Conservation (phyloP, 177 flowering plant genomes). For the Vitis hybrid region DNA sequence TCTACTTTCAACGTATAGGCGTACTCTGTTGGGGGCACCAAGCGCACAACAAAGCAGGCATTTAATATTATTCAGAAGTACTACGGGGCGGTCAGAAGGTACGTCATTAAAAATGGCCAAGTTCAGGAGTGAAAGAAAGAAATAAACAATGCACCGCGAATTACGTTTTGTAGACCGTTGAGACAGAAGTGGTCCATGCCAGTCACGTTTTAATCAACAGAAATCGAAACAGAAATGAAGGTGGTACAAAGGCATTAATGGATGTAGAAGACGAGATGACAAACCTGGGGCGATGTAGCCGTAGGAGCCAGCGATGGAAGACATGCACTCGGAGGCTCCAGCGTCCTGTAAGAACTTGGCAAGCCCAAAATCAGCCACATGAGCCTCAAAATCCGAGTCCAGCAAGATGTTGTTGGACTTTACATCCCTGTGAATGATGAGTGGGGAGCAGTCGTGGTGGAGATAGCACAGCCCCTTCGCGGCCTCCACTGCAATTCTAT, state of each 20-base stretch:
- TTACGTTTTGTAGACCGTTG: too few relatives aligned
- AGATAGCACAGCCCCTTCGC: slow-evolving; percentile 90
- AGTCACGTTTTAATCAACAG: not conserved
- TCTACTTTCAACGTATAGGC: slow-evolving; percentile 87
- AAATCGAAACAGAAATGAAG: not conserved
- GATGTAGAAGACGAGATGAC: not conserved
- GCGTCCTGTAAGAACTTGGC: slow-evolving; percentile 83
- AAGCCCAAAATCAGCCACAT: slow-evolving; percentile 94
- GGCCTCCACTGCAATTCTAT: slow-evolving; percentile 71
- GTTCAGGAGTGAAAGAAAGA: too few relatives aligned
- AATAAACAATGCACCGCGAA: too few relatives aligned
- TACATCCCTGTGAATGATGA: slow-evolving; percentile 88
- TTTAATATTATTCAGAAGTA: not conserved
- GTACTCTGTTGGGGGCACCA: slow-evolving; percentile 47
- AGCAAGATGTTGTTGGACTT: slow-evolving; percentile 86
- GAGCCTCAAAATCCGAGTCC: slow-evolving; percentile 81
- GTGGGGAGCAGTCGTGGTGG: slow-evolving; percentile 91
- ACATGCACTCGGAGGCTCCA: slow-evolving; percentile 91
- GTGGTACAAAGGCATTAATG: too few relatives aligned
- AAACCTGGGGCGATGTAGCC: slow-evolving; percentile 98
- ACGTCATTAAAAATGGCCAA: too few relatives aligned
- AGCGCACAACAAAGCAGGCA: not conserved
- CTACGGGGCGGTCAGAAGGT: too few relatives aligned
- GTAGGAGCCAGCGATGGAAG: slow-evolving; percentile 92
- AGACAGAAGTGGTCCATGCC: too few relatives aligned